These are phyloP conservation scores for Gyromitra esculenta DNA, from an alignment of 2,329 filamentous ascomycete genomes.

Conservation along the genomic window DNA sequence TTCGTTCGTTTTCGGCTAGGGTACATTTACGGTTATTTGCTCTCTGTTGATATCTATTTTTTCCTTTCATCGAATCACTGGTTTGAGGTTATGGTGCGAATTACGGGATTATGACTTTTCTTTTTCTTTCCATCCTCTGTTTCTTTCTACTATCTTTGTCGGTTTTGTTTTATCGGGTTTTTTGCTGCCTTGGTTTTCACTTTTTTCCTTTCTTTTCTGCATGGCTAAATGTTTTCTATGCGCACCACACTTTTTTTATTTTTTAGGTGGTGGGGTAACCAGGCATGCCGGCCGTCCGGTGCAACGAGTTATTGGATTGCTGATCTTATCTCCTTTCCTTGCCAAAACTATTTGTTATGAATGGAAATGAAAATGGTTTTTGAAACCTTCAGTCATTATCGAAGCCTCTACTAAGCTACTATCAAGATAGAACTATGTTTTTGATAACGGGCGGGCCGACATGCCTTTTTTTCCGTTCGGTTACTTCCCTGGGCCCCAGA, in stretches of 20 bases:
- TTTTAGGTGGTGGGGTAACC: slow-evolving; percentile 2
- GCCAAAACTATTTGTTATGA: slow-evolving; percentile 39
- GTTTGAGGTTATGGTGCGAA: slow-evolving; percentile 28
- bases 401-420: neutral
- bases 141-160: slow-evolving; percentile 16
- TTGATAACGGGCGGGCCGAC: neutral
- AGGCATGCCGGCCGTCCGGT: slow-evolving; percentile 31
- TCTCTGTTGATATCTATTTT: slow-evolving; percentile 45
- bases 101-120: slow-evolving; percentile 42
- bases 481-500: neutral
- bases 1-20: slow-evolving; percentile 42
- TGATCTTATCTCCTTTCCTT: slow-evolving; percentile 36
- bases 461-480: slow-evolving; percentile 10
- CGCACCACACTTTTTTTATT: neutral
- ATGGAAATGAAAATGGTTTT: slow-evolving; percentile 31
- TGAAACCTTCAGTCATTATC: neutral
- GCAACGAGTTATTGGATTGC: slow-evolving; percentile 26
- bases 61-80: slow-evolving; percentile 36
- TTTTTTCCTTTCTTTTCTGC: slow-evolving; percentile 35
- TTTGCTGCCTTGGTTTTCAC: slow-evolving; percentile 3
- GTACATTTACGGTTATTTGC: slow-evolving; percentile 50
- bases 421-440: neutral
- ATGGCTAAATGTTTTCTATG: slow-evolving; percentile 34
- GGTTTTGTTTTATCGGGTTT: neutral
- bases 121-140: slow-evolving; percentile 4